These are phyloP conservation scores for Puccinia novopanici DNA, from an alignment of 1,284 basidiomycete genomes.

Conservation along the genomic window DNA sequence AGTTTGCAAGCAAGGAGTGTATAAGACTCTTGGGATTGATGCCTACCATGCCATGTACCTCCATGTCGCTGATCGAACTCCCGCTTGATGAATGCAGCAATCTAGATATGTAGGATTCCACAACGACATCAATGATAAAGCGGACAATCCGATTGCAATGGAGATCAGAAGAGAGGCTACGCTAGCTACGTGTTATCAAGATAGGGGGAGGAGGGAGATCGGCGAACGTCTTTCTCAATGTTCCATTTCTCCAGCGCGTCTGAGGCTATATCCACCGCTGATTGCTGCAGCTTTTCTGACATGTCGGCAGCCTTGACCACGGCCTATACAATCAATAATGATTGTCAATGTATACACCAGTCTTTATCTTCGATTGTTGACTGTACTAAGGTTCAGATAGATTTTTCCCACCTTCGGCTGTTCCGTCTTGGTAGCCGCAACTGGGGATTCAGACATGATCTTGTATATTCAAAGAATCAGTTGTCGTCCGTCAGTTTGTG, in stretches of 20 bases:
- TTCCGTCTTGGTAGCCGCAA: constrained; percentile 17
- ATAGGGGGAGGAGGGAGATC: neutral
- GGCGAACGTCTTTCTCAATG: constrained; percentile 49
- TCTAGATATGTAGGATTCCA: constrained; percentile 1
- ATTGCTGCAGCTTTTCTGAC: constrained; percentile 42
- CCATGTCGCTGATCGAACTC: constrained; percentile 46
- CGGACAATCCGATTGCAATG: neutral
- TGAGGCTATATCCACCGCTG: constrained; percentile 39
- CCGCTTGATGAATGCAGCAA: constrained; percentile 45
- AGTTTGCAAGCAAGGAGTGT: no score
- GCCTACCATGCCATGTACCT: constrained; percentile 48
- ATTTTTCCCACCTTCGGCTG: constrained; percentile 25
- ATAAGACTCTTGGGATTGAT: neutral
- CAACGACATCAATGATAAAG: neutral
- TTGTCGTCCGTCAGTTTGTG: neutral
- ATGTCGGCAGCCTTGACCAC: constrained; percentile 48
- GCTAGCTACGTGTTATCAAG: neutral
- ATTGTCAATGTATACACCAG: neutral
- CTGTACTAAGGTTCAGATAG: no score
- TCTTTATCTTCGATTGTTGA: neutral
- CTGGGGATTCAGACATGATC: constrained; percentile 42
- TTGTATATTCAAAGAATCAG: neutral
- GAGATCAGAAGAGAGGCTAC: neutral
- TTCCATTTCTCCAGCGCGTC: constrained; percentile 49
- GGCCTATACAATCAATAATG: constrained; percentile 2